Evolutionary conservation across 2,329 filamentous ascomycete genomes (phyloP).

Genomic region (Colletotrichum lindemuthianum): DNA sequence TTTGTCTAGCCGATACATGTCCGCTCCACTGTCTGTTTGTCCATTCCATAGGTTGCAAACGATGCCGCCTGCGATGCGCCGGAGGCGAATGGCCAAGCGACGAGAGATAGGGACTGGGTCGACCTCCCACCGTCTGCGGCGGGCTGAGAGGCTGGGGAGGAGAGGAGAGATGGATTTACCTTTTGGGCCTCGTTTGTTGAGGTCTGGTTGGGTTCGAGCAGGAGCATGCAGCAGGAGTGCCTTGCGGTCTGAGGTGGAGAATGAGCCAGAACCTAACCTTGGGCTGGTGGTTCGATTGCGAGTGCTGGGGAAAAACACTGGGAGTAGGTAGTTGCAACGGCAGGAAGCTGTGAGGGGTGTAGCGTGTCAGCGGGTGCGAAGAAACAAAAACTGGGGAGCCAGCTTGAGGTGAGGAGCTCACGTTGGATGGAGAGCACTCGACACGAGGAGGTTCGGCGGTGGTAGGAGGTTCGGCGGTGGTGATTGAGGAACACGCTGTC

Average conservation of each 20-base stretch:
- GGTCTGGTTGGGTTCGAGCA: too few relatives aligned
- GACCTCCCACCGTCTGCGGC: too few relatives aligned
- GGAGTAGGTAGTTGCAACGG: background rate
- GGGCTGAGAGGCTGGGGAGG: background rate
- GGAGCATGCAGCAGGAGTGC: too few relatives aligned
- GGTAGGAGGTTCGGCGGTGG: background rate
- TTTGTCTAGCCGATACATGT: slow-evolving; percentile 9
- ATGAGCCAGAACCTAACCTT: background rate
- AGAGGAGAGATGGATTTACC: slow-evolving; percentile 19
- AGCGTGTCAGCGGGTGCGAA: slow-evolving; percentile 18
- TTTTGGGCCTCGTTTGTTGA: background rate
- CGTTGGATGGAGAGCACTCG: slow-evolving; percentile 20
- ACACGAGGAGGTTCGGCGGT: background rate
- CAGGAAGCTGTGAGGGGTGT: background rate
- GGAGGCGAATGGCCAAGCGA: too few relatives aligned
- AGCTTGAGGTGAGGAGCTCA: background rate
- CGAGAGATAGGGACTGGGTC: too few relatives aligned
- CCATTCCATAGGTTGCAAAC: background rate
- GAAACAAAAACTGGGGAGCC: slow-evolving; percentile 21
- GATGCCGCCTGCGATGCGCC: too few relatives aligned
- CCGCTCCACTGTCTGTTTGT: slow-evolving; percentile 7
- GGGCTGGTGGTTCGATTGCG: slow-evolving; percentile 9
- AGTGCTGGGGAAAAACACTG: slow-evolving; percentile 7
- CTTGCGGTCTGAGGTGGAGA: slow-evolving; percentile 12
- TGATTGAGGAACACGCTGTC: slow-evolving; percentile 7